A percentile compares a stretch with the other conserved stretches of the same genome.
phyloP scores from a whole-genome alignment of 139 green algal genomes.

The Tetradesmus lagerheimii region DNA sequence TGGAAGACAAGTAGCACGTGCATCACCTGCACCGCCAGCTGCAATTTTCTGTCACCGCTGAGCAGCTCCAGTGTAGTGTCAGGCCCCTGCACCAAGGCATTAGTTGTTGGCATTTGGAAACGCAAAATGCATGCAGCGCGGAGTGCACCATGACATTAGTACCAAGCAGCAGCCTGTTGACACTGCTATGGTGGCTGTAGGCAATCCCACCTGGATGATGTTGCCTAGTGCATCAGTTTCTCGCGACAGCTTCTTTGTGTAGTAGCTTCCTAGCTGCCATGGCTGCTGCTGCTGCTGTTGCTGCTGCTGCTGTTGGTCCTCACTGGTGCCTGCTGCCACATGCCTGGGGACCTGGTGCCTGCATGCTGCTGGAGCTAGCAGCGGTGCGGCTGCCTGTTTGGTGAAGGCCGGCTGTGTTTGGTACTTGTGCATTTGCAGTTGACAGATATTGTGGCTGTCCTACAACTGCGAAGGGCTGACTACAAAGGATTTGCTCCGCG shows the following conservation, averaged over 20 bases:
- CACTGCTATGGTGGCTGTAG: background rate
- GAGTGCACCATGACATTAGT: no score
- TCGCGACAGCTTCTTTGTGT: constrained; percentile 39
- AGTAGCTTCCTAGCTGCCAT: constrained; percentile 9
- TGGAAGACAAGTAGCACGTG: background rate
- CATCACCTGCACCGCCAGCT: constrained; percentile 14
- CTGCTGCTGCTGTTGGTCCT: background rate
- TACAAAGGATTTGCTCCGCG: no score
- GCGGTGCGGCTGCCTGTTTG: background rate
- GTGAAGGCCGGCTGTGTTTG: background rate
- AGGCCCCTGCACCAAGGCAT: background rate
- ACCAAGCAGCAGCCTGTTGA: background rate
- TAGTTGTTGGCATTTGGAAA: constrained; percentile 18
- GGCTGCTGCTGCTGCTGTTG: background rate
- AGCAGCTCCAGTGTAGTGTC: background rate
- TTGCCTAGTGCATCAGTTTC: background rate
- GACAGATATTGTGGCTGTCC: no score
- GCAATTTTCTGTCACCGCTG: constrained; percentile 7
- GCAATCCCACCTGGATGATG: background rate
- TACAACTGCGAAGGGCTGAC: no score
- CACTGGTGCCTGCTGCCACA: constrained; percentile 1
- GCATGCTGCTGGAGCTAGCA: background rate
- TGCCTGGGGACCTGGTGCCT: background rate
- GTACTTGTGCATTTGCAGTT: background rate
- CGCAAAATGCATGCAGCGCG: no score